A percentile compares a stretch with the other conserved stretches of the same genome.
These are phyloP conservation scores for Citrus medica DNA, from an alignment of 345 rosid species.

Conservation along the genomic window DNA sequence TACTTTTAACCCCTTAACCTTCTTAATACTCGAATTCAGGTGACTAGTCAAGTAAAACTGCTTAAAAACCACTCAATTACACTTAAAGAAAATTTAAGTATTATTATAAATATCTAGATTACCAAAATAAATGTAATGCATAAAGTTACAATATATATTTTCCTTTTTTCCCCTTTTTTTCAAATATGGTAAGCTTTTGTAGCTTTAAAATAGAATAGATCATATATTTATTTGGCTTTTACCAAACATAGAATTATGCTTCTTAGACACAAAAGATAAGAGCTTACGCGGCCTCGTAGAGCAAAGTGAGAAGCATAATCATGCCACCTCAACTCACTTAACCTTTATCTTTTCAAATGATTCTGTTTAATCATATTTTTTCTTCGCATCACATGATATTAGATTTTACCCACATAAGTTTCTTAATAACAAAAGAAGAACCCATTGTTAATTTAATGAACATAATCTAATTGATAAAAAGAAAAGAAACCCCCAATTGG, in stretches of 20 bases:
- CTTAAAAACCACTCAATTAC: no score
- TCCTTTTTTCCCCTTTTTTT: no score
- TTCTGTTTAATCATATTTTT: neutral
- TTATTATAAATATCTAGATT: no score
- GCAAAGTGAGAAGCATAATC: constrained; percentile 17
- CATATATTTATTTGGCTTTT: neutral
- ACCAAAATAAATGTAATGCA: no score
- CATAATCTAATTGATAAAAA: neutral
- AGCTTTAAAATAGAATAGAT: neutral
- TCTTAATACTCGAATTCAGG: rapidly evolving
- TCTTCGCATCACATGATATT: neutral
- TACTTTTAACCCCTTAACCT: no score
- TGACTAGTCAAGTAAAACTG: no score
- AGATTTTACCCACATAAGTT: neutral
- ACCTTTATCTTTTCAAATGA: constrained; percentile 19
- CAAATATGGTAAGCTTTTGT: neutral
- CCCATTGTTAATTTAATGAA: neutral
- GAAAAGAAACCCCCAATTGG: constrained; percentile 36
- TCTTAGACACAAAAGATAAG: constrained; percentile 9
- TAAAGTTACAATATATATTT: no score
- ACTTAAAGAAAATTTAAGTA: no score
- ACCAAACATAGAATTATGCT: neutral
- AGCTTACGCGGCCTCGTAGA: neutral
- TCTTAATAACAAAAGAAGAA: neutral
- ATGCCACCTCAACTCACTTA: constrained; percentile 7